phyloP scores from a whole-genome alignment of 495 filamentous ascomycete genomes.

The Aeminium ludgeri region DNA sequence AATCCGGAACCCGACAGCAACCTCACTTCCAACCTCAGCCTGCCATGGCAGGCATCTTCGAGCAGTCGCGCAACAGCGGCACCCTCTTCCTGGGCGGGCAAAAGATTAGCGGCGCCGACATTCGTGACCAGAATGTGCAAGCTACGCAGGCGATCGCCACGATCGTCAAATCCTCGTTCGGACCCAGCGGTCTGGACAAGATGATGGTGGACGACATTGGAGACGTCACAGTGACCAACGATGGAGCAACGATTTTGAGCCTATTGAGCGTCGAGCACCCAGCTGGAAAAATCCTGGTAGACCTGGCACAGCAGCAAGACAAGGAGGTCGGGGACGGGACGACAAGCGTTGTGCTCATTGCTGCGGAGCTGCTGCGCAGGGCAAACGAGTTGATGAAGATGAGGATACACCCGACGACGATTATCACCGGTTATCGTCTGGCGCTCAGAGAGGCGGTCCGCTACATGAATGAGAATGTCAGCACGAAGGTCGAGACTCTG shows the following conservation, averaged over 20 bases:
- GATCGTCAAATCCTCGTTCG: conserved; percentile 97
- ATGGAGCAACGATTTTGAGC: conserved; percentile 90
- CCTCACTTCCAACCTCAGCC: background rate
- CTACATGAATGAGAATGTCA: conserved; percentile 97
- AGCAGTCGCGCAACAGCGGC: conserved; percentile 19
- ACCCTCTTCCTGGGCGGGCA: conserved; percentile 65
- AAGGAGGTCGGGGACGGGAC: conserved; percentile 97
- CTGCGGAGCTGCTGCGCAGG: conserved; percentile 82
- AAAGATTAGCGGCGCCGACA: conserved; percentile 90
- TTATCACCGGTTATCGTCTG: conserved; percentile 94
- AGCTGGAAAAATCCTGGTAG: conserved; percentile 94
- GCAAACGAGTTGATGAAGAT: conserved; percentile 98
- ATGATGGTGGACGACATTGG: conserved; percentile 99
- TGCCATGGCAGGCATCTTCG: conserved; percentile 21
- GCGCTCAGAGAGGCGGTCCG: conserved; percentile 91
- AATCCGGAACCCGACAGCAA: background rate
- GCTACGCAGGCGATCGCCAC: conserved; percentile 95
- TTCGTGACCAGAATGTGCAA: conserved; percentile 90
- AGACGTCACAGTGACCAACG: conserved; percentile 98
- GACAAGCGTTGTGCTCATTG: conserved; percentile 93
- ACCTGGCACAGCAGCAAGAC: conserved; percentile 95
- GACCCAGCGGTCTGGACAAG: conserved; percentile 92
- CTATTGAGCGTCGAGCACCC: conserved; percentile 94
- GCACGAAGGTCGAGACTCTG: conserved; percentile 80
- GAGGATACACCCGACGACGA: conserved; percentile 97